phyloP scores from a whole-genome alignment of 2,329 filamentous ascomycete species.

The Scedosporium minutisporum region DNA sequence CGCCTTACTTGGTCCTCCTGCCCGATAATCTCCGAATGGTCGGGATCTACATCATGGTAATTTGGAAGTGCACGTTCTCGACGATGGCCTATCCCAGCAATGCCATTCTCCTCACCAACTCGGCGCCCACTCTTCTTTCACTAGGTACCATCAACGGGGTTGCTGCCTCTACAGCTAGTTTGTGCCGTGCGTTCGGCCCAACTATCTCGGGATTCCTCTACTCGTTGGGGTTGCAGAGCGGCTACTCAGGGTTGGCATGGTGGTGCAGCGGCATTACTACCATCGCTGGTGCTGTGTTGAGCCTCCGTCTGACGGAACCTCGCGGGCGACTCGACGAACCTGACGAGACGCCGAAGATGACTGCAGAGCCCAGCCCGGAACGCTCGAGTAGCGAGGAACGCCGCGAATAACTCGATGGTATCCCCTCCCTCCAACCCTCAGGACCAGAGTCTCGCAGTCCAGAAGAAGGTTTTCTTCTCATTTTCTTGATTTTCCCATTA shows the following conservation, averaged over 20 bases:
- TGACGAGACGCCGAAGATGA: background rate
- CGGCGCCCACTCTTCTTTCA: conserved; percentile 72
- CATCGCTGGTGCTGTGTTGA: conserved; percentile 62
- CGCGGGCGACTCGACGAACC: conserved; percentile 21
- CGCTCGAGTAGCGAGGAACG: background rate
- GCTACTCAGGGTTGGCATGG: conserved; percentile 85
- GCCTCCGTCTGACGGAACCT: conserved; percentile 64
- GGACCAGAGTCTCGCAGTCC: background rate
- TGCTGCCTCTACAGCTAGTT: conserved; percentile 80
- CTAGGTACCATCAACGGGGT: conserved; percentile 90
- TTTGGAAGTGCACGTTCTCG: conserved; percentile 89
- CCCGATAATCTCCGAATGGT: conserved; percentile 61
- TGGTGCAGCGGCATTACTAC: conserved; percentile 79
- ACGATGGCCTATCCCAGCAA: conserved; percentile 87
- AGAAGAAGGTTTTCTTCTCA: background rate
- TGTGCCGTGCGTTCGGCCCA: conserved; percentile 81
- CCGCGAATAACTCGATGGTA: background rate
- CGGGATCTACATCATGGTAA: conserved; percentile 66
- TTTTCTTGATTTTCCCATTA: background rate
- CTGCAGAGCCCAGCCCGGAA: background rate
- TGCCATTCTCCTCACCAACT: conserved; percentile 80
- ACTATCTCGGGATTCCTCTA: conserved; percentile 81
- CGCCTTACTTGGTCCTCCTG: conserved; percentile 81
- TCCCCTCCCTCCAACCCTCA: background rate
- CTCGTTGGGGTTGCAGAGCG: conserved; percentile 64